Evolutionary conservation across 2,329 filamentous ascomycete species (phyloP).

Genomic region (Fusarium heterosporum): DNA sequence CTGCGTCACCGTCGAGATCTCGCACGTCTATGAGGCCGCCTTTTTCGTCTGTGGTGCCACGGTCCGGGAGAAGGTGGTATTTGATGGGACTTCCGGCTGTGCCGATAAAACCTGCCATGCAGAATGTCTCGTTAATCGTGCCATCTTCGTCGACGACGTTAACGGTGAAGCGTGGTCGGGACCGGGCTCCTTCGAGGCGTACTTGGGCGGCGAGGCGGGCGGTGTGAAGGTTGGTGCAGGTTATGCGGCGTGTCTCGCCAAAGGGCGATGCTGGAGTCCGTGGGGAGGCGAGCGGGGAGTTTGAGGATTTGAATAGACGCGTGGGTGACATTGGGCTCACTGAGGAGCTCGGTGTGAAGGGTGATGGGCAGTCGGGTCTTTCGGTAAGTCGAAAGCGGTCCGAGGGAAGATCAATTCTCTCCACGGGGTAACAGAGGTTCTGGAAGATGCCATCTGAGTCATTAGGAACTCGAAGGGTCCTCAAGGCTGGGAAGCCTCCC

Average conservation of each 20-base stretch:
- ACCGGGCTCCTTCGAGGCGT: slow-evolving; percentile 69
- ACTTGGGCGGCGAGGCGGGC: slow-evolving; percentile 74
- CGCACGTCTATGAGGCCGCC: slow-evolving; percentile 66
- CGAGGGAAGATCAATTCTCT: slow-evolving; percentile 63
- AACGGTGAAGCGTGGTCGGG: slow-evolving; percentile 67
- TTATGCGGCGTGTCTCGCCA: slow-evolving; percentile 34
- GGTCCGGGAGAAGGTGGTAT: slow-evolving; percentile 71
- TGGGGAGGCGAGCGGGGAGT: slow-evolving; percentile 48
- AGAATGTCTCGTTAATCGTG: slow-evolving; percentile 62
- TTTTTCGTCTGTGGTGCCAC: slow-evolving; percentile 65
- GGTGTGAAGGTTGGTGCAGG: slow-evolving; percentile 60
- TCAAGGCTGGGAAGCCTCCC: slow-evolving; percentile 72
- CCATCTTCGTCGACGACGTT: slow-evolving; percentile 68
- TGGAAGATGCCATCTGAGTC: slow-evolving; percentile 79
- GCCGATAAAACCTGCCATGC: slow-evolving; percentile 72
- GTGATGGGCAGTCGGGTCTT: slow-evolving; percentile 30
- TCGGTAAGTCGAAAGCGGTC: slow-evolving; percentile 58
- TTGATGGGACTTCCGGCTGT: slow-evolving; percentile 66
- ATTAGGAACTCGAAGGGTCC: slow-evolving; percentile 70
- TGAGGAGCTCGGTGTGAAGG: slow-evolving; percentile 34
- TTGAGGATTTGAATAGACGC: slow-evolving; percentile 52
- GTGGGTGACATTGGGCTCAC: slow-evolving; percentile 44
- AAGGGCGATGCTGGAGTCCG: slow-evolving; percentile 25
- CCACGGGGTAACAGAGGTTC: slow-evolving; percentile 72
- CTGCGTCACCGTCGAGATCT: slow-evolving; percentile 62